A percentile compares a stretch with the other conserved stretches of the same genome.
These are phyloP conservation scores for Trypanosoma brucei DNA, from an alignment of 208 protist genomes.

Conservation along the genomic window DNA sequence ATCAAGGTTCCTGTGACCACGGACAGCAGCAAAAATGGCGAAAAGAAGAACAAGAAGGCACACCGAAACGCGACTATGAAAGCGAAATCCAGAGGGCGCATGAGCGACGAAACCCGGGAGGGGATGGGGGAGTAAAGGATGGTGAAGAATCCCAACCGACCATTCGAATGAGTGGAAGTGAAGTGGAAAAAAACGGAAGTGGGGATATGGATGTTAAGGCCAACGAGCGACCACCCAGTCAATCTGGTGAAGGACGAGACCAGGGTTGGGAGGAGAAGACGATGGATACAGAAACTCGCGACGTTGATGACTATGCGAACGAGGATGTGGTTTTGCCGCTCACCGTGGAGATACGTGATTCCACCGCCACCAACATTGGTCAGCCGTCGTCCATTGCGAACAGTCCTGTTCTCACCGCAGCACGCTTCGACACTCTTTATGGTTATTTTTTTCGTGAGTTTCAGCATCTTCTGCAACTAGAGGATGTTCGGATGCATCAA, in stretches of 20 bases:
- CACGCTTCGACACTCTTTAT: conserved; percentile 53
- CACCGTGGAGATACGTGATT: conserved; percentile 20
- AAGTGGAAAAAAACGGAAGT: too few relatives aligned
- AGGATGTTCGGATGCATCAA: conserved; percentile 70
- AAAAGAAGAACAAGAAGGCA: too few relatives aligned
- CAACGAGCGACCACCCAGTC: too few relatives aligned
- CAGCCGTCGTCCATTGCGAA: conserved; percentile 45
- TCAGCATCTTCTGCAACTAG: conserved; percentile 51
- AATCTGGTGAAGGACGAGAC: background rate
- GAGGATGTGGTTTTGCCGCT: conserved; percentile 25
- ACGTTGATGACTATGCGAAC: conserved; percentile 29
- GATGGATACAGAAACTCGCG: conserved; percentile 12
- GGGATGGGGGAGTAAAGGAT: too few relatives aligned
- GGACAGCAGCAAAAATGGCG: too few relatives aligned
- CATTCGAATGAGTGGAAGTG: too few relatives aligned
- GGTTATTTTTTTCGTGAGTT: conserved; percentile 77
- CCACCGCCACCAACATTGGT: conserved; percentile 18
- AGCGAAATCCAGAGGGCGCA: too few relatives aligned
- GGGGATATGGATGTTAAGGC: too few relatives aligned
- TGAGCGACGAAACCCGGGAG: too few relatives aligned
- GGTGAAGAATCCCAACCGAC: too few relatives aligned
- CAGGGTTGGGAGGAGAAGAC: background rate
- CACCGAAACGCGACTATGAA: too few relatives aligned
- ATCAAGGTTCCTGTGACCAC: too few relatives aligned
- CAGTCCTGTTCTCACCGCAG: conserved; percentile 69